Percentiles rank a stretch among this genome's conserved stretches.
These are phyloP conservation scores for Dalbergia cochinchinensis DNA, from an alignment of 306 rosid species.

Conservation along the genomic window DNA sequence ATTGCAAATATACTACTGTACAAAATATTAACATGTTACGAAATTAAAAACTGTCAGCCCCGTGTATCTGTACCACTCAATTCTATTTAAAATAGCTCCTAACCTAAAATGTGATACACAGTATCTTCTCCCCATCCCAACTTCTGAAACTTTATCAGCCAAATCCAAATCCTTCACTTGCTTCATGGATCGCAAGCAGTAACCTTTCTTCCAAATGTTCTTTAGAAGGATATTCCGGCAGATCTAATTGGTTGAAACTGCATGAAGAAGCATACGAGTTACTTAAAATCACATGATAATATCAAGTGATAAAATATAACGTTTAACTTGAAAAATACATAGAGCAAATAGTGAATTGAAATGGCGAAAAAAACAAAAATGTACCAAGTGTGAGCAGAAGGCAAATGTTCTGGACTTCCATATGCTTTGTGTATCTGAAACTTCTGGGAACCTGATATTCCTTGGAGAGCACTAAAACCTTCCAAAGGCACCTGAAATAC, in stretches of 20 bases:
- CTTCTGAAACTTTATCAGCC: conserved; percentile 55
- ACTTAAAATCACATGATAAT: conserved; percentile 22
- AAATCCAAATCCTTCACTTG: conserved; percentile 95
- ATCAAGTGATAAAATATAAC: conserved; percentile 4
- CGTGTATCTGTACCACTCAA: conserved; percentile 58
- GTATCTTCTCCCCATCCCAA: conserved; percentile 6
- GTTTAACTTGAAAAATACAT: conserved; percentile 4
- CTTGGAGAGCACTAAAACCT: conserved; percentile 99
- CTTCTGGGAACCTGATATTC: conserved; percentile 97
- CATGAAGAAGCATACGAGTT: conserved; percentile 30
- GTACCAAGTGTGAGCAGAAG: conserved; percentile 99
- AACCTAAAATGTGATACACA: conserved; percentile 63
- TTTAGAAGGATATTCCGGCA: conserved; percentile 95
- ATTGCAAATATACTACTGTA: conserved; percentile 77
- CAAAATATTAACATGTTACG: conserved; percentile 68
- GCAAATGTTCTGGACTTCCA: conserved; percentile 95
- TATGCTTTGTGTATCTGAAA: conserved; percentile 99
- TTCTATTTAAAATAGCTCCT: conserved; percentile 54
- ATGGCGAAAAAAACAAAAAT: background rate
- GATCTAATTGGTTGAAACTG: conserved; percentile 98
- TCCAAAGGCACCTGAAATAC: conserved; percentile 92
- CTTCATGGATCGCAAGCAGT: conserved; percentile 96
- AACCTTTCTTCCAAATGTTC: conserved; percentile 89
- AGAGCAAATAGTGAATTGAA: background rate
- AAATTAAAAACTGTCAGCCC: conserved; percentile 53